Base-by-base conservation (phyloP, 1,284 basidiomycete genomes). In the Trametes polyzona region DNA sequence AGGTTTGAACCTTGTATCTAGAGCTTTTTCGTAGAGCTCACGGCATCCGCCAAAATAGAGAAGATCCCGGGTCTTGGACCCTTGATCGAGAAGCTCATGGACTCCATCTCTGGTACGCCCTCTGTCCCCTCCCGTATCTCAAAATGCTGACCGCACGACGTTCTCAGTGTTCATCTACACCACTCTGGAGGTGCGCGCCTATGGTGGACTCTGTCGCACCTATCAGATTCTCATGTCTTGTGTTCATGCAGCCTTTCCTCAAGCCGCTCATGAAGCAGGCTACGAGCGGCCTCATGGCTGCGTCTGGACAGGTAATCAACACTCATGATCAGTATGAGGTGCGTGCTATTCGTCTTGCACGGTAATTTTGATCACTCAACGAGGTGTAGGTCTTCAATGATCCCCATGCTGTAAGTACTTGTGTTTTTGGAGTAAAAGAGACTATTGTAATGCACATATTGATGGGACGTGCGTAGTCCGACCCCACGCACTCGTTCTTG, bases 401-500 rank as follows among this genome's bases (percentile, higher is more conserved):
- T 68, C 86, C 87, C 2, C 76, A 80, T 52, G 88, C 91, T 16
- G 87, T 89, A 67, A 68, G 86, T 74, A 4, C 3, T 10, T 10
- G 0, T 7, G 0, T n/a, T n/a, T n/a, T n/a, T n/a, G n/a, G n/a
- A n/a, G n/a, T n/a, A n/a, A n/a, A n/a, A n/a, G n/a, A n/a, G n/a
- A n/a, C n/a, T n/a, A n/a, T n/a, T n/a, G n/a, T n/a, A 11, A 5
- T 9, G 14, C 16, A 16, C 27, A 26, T 19, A 30, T 56, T 58
- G 17, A 60, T 46, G 11, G 26, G n/a, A n/a, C 2, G 4, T 23
- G 48, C 39, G 7, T 63, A 89, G 86, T 90, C 87, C 24, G 92
- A 95, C 71, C 92, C 92, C 1, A 94, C 92, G 1, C 92, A 94
- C 72, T 91, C 89, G 4, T 90, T 90, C 78, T 72, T 92, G 71